phyloP scores from a whole-genome alignment of 164 flowering plant species.

The Saururus chinensis region DNA sequence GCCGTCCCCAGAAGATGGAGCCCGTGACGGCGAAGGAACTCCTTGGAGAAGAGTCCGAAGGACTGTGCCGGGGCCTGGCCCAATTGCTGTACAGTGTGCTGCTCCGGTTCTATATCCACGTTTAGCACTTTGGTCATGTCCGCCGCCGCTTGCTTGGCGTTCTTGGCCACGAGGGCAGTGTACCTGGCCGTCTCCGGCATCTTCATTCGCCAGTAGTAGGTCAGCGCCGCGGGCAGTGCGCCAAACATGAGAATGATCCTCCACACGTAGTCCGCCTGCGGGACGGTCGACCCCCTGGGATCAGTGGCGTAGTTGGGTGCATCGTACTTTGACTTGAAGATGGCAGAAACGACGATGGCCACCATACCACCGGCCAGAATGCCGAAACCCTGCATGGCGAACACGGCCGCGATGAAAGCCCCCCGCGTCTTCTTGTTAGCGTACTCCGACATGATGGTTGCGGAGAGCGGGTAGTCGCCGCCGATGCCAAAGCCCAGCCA shows the following conservation, averaged over 20 bases:
- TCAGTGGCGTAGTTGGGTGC: neutral
- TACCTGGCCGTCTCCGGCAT: slow-evolving; percentile 68
- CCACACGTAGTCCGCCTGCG: slow-evolving; percentile 11
- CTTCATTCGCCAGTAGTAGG: slow-evolving; percentile 63
- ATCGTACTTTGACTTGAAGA: slow-evolving; percentile 3
- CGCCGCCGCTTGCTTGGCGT: slow-evolving; percentile 31
- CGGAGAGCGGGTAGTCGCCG: slow-evolving; percentile 13
- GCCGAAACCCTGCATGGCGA: slow-evolving; percentile 14
- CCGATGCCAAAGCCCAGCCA: slow-evolving; percentile 15
- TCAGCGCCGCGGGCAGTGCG: slow-evolving; percentile 23
- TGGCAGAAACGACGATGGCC: slow-evolving; percentile 8
- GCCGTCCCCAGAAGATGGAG: slow-evolving; percentile 11
- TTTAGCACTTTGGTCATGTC: slow-evolving; percentile 38
- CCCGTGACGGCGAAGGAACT: slow-evolving; percentile 10
- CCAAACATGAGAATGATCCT: slow-evolving; percentile 12
- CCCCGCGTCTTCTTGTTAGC: slow-evolving; percentile 12
- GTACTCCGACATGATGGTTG: slow-evolving; percentile 14
- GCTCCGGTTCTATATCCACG: slow-evolving; percentile 21
- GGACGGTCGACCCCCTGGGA: neutral
- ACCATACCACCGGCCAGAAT: slow-evolving; percentile 11
- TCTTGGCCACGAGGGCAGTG: slow-evolving; percentile 50
- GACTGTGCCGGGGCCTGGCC: neutral
- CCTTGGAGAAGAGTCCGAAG: slow-evolving; percentile 13
- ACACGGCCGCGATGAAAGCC: slow-evolving; percentile 13
- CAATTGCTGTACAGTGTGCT: slow-evolving; percentile 12